Evolutionary conservation across 2,329 filamentous ascomycete species (phyloP), one percentile per base, ranked within the genome.

Genomic region (Hypocreales sp.): DNA sequence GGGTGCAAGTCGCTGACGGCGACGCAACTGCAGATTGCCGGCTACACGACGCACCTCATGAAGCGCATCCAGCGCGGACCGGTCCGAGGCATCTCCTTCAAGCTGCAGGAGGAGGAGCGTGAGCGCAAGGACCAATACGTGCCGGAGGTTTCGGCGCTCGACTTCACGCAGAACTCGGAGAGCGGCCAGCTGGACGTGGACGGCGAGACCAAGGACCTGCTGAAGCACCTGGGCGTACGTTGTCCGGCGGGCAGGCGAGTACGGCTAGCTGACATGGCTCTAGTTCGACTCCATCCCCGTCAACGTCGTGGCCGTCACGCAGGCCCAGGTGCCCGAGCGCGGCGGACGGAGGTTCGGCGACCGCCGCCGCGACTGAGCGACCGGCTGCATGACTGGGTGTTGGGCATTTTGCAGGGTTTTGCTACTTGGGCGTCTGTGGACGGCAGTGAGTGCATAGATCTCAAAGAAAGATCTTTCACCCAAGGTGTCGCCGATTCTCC

Each of bases 91-190:
- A 98, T 98, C 67, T 98, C 92, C 64, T 98, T 98, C 86, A 98
- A 98, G 77, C 82, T 98, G 37, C 90, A 98, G 70, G 90, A 98
- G 72, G 90, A 98, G 72, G 90, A 98, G 79, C 83, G 90, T 74
- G 90, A 98, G 71, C 80, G 90, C 61, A 98, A 98, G 81, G 90
- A 98, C 72, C 90, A 98, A 72, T 98, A 94, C 71, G 90, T 98
- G 44, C 90, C 90, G 55, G 90, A 98, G 68, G 72, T 98, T 49
- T 98, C 92, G 36, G 90, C 90, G 55, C 80, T 98, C 58, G 90
- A 98, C 73, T 92, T 94, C 70, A 76, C 79, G 55, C 83, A 93
- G 72, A 83, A 72, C 58, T 30, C 31, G 18, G 90, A 95, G 69
- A 79, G 67, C 55, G 90, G 90, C 53, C 78, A 86, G 62, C 73